Evolutionary conservation across 1,139 yeast species (phyloP), one percentile per base, ranked within the genome.

Genomic region (Diutina scorzettiae): DNA sequence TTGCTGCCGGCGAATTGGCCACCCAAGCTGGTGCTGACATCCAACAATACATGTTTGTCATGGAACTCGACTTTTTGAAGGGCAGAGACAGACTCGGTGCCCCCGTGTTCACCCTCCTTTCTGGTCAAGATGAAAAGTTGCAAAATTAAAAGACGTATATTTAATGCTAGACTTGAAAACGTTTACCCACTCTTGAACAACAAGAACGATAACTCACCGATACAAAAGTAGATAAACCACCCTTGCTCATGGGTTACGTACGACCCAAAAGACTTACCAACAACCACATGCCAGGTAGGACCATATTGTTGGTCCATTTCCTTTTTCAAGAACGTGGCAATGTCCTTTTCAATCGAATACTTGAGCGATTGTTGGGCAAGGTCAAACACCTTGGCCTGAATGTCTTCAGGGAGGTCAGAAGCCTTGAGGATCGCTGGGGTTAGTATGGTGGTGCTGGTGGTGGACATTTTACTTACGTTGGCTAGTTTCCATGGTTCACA

Each of bases 221-320:
- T 69, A 60, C 86, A 87, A 54, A 85, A 84, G 61, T 91, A 89
- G 28, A 83, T 69, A 57, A 91, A 91, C 55, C 73, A 77, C 21
- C 95, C 94, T 48, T 82, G 73, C 53, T 75, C 89, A 56, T 93
- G 98, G 17, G 97, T 85, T 21, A 93, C 96, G 56, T 82, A 87
- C 43, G 93, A 79, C 4, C 97, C 97, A 62, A 91, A 91, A 54
- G 83, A 83, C 59, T 80, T 78, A 25, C 98, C 99, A 43, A 87
- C 96, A 46, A 91, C 77, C 25, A 87, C 93, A 58, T 91, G 97
- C 98, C 98, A 91, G 20, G 95, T 78, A 39, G 82, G 76, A 1
- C 96, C 96, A 52, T 72, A 81, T 45, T 62, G 52, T 42, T 62
- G 64, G 48, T 74, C 71, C 57, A 73, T 62, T 51, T 81, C 86